These are phyloP conservation scores for Phytophthora litchii DNA, from an alignment of 352 stramenopile genomes.

Conservation along the genomic window DNA sequence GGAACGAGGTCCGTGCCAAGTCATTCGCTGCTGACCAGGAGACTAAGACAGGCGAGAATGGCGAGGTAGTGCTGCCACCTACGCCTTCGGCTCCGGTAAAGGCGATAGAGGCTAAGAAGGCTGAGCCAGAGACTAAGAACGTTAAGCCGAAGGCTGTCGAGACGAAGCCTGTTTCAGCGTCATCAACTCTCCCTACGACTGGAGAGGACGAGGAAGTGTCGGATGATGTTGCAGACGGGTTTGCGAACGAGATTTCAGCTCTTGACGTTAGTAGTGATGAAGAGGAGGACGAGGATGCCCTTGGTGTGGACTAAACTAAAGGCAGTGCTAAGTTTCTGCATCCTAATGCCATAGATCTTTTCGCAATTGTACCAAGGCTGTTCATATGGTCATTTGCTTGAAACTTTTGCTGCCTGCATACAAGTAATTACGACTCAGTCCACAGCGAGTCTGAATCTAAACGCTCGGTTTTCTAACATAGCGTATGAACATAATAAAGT, in stretches of 20 bases:
- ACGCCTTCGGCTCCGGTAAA: constrained; percentile 19
- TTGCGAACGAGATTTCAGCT: constrained; percentile 71
- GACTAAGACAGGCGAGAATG: constrained; percentile 40
- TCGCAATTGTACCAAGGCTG: constrained; percentile 9
- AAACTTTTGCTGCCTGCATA: background rate
- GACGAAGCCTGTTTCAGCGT: constrained; percentile 22
- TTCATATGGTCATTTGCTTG: constrained; percentile 1
- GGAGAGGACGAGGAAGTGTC: constrained; percentile 70
- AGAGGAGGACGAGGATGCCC: constrained; percentile 56
- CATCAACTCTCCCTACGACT: constrained; percentile 42
- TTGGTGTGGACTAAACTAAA: constrained; percentile 54
- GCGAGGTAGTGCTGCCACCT: constrained; percentile 23
- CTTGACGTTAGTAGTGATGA: constrained; percentile 89
- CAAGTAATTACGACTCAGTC: too few relatives aligned
- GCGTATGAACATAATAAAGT: constrained; percentile 36
- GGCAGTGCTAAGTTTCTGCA: constrained; percentile 6
- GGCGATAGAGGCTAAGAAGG: constrained; percentile 21
- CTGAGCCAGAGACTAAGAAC: constrained; percentile 20
- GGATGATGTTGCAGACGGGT: constrained; percentile 64
- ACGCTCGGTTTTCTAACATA: background rate
- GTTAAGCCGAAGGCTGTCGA: constrained; percentile 25
- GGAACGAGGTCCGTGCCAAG: constrained; percentile 74
- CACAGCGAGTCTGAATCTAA: background rate
- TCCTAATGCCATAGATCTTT: constrained; percentile 25
- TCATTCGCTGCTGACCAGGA: constrained; percentile 62